phyloP scores from a whole-genome alignment of 2,329 filamentous ascomycete species.

The Fusarium compactum region DNA sequence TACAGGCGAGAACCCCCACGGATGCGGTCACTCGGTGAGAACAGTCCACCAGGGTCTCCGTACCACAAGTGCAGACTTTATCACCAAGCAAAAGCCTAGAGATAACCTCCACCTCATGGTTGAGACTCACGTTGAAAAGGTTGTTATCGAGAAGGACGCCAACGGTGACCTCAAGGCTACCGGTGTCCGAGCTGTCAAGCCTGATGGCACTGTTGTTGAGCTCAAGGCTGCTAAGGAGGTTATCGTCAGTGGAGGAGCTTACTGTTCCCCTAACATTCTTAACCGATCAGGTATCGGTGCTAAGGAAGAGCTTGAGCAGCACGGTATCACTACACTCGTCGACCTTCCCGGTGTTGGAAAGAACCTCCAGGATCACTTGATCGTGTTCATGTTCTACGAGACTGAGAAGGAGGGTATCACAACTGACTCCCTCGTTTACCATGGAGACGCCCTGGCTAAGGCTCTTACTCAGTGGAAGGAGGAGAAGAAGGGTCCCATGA shows the following conservation, averaged over 20 bases:
- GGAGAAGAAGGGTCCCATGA: constrained; percentile 68
- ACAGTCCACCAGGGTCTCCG: constrained; percentile 65
- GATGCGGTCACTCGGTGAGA: constrained; percentile 66
- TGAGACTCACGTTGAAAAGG: constrained; percentile 63
- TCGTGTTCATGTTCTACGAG: constrained; percentile 72
- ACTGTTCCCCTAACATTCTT: constrained; percentile 64
- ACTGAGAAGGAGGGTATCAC: constrained; percentile 64
- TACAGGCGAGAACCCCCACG: constrained; percentile 61
- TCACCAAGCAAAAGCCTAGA: constrained; percentile 54
- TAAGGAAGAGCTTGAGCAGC: constrained; percentile 55
- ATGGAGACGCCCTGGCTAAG: constrained; percentile 62
- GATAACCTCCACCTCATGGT: constrained; percentile 62
- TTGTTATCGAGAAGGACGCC: constrained; percentile 57
- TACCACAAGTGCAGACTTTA: constrained; percentile 66
- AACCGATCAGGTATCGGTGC: constrained; percentile 66
- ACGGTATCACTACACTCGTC: constrained; percentile 57
- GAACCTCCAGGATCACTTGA: constrained; percentile 64
- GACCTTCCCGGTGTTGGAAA: constrained; percentile 63
- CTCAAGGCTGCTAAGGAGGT: constrained; percentile 55
- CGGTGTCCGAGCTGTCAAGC: constrained; percentile 57
- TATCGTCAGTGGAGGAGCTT: constrained; percentile 61
- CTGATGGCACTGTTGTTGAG: constrained; percentile 56
- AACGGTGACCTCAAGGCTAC: constrained; percentile 57
- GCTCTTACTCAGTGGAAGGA: constrained; percentile 68
- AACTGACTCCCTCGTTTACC: constrained; percentile 66